phyloP scores from a whole-genome alignment of 148 eudicot genomes.

The Camellia japonica region DNA sequence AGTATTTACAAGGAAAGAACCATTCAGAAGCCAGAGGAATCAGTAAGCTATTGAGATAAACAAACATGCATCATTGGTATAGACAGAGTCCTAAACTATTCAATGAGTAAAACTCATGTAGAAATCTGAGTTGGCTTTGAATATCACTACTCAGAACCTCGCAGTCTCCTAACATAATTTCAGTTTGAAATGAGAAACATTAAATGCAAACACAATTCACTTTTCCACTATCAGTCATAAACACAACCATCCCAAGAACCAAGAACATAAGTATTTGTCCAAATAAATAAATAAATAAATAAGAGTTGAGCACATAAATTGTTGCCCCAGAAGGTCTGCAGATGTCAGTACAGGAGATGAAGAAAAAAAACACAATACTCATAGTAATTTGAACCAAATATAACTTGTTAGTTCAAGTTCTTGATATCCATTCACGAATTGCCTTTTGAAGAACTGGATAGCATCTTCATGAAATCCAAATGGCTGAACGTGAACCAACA shows the following conservation, averaged over 20 bases:
- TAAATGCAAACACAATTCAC: neutral
- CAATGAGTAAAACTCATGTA: neutral
- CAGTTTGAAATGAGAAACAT: neutral
- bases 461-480: neutral
- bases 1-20: neutral
- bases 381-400: neutral
- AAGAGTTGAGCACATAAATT: no score
- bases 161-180: neutral
- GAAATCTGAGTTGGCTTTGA: neutral
- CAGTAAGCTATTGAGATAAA: neutral
- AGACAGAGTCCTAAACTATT: neutral
- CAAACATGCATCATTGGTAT: neutral
- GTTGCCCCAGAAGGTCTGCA: neutral
- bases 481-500: neutral
- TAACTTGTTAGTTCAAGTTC: slow-evolving; percentile 6
- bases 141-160: neutral
- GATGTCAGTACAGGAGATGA: neutral
- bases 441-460: neutral
- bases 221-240: neutral
- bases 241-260: neutral
- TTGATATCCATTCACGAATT: neutral
- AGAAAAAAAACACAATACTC: neutral
- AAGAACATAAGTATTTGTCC: neutral
- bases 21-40: neutral
- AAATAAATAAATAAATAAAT: no score